These are phyloP conservation scores for Aspergillus neoniger DNA, from an alignment of 2,329 filamentous ascomycete species.

Conservation along the genomic window DNA sequence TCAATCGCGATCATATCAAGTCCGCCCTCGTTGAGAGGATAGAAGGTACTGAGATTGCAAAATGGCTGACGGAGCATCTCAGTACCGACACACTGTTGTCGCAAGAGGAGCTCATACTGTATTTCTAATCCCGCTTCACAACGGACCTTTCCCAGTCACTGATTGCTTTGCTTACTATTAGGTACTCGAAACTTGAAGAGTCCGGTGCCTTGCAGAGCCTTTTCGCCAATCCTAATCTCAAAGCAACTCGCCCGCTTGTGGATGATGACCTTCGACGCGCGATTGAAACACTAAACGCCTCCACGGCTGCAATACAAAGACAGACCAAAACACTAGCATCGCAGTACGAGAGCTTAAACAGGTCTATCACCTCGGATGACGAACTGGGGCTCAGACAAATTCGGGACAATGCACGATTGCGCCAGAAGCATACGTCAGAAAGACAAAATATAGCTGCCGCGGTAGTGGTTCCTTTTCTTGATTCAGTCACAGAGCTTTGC, in stretches of 20 bases:
- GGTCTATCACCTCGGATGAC: conserved; percentile 26
- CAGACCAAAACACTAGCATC: conserved; percentile 35
- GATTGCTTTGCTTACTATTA: conserved; percentile 16
- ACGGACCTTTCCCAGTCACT: neutral
- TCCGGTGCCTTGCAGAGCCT: conserved; percentile 33
- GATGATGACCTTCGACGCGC: conserved; percentile 42
- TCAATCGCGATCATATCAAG: conserved; percentile 31
- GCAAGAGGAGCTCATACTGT: conserved; percentile 43
- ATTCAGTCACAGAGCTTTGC: conserved; percentile 1
- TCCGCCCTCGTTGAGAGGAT: conserved; percentile 28
- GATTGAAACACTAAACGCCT: conserved; percentile 39
- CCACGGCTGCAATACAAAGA: conserved; percentile 37
- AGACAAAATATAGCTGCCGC: conserved; percentile 36
- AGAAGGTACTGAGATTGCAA: conserved; percentile 21
- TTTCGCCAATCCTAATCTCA: conserved; percentile 29
- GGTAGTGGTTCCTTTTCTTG: conserved; percentile 28
- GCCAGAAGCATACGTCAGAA: conserved; percentile 37
- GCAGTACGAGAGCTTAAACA: conserved; percentile 36
- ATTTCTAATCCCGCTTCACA: conserved; percentile 12
- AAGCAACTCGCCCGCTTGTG: conserved; percentile 39
- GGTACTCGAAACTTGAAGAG: conserved; percentile 38
- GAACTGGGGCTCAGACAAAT: conserved; percentile 26
- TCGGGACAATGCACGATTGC: conserved; percentile 33
- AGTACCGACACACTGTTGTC: conserved; percentile 39
- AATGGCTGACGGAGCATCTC: conserved; percentile 39